These are phyloP conservation scores for Sporothrix schenckii DNA, from an alignment of 2,329 filamentous ascomycete genomes.

Conservation along the genomic window DNA sequence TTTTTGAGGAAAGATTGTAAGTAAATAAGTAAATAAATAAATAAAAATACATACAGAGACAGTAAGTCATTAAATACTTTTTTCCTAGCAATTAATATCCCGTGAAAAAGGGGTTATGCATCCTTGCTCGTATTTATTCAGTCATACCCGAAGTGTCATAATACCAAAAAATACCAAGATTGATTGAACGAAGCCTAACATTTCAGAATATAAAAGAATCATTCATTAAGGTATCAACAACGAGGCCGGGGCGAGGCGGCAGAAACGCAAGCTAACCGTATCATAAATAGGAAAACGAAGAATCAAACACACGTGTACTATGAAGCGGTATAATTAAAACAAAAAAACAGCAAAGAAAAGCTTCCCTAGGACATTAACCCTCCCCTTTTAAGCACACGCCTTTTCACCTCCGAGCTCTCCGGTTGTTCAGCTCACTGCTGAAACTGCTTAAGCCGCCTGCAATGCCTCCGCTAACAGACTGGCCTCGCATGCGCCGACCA, in stretches of 20 bases:
- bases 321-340: slow-evolving; percentile 1
- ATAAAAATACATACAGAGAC: no score
- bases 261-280: background rate
- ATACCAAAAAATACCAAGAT: no score
- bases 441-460: background rate
- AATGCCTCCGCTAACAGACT: slow-evolving; percentile 12
- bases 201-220: background rate
- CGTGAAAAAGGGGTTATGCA: no score
- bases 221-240: slow-evolving; percentile 12
- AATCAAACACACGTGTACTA: background rate
- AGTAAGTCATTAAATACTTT: no score
- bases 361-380: background rate
- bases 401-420: slow-evolving; percentile 6
- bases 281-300: background rate
- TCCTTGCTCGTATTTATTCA: no score
- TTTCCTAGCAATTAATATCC: no score
- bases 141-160: no score
- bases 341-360: background rate
- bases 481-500: slow-evolving; percentile 21
- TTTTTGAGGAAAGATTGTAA: no score
- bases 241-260: background rate
- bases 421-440: background rate
- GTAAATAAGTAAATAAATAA: no score
- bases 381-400: background rate
- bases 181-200: no score